phyloP scores from a whole-genome alignment of 805 yeast genomes.

The Schwanniomyces polymorphus region DNA sequence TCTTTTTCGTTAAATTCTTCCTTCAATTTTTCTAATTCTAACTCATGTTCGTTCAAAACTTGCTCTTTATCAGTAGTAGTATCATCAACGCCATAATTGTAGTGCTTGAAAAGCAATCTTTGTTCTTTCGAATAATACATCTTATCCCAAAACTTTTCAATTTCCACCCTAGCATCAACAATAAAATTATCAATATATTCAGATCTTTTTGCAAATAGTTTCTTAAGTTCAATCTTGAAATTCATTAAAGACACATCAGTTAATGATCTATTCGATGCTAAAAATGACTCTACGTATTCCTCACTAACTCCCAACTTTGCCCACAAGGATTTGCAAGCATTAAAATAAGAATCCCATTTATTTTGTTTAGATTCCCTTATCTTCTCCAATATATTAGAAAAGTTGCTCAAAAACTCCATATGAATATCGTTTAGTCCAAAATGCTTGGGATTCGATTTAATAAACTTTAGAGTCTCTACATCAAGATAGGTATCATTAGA shows the following conservation, averaged over 20 bases:
- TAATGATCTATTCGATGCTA: constrained; percentile 46
- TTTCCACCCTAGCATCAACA: constrained; percentile 55
- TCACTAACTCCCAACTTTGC: constrained; percentile 50
- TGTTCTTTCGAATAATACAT: constrained; percentile 59
- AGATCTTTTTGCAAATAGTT: constrained; percentile 60
- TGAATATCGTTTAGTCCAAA: constrained; percentile 40
- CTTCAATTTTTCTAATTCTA: constrained; percentile 55
- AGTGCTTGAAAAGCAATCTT: constrained; percentile 46
- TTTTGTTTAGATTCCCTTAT: constrained; percentile 35
- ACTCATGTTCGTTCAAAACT: constrained; percentile 62
- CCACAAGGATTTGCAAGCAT: constrained; percentile 56
- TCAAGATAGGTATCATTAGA: constrained; percentile 34
- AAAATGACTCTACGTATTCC: constrained; percentile 40
- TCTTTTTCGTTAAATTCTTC: constrained; percentile 49
- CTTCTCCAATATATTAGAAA: constrained; percentile 28
- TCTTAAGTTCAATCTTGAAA: constrained; percentile 54
- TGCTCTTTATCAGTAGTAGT: constrained; percentile 54
- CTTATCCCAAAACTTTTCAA: constrained; percentile 60
- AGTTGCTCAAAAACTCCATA: constrained; percentile 27
- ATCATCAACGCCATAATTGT: constrained; percentile 31
- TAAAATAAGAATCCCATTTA: constrained; percentile 32
- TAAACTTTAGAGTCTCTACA: constrained; percentile 35
- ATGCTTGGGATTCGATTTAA: constrained; percentile 34
- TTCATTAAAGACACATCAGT: constrained; percentile 48
- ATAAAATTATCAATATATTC: constrained; percentile 70